These are phyloP conservation scores for Erythrophleum ivorense DNA, from an alignment of 331 rosid species.

Conservation along the genomic window DNA sequence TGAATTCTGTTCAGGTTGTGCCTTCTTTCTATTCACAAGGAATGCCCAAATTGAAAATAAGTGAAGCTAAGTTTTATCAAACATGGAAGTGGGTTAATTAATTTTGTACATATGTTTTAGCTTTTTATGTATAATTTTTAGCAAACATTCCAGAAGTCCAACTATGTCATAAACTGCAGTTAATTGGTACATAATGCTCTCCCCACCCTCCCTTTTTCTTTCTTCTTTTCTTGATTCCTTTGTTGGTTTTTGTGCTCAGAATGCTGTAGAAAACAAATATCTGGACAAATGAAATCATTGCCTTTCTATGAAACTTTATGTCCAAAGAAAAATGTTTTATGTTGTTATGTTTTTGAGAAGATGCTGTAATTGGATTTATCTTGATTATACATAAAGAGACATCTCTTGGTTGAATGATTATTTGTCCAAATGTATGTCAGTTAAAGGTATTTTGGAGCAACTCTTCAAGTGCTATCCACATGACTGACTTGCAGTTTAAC, in stretches of 20 bases:
- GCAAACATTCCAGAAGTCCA: not conserved
- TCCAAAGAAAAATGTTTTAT: not conserved
- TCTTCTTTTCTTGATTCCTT: not conserved
- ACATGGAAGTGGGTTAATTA: slow-evolving; percentile 9
- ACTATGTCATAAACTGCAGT: slow-evolving; percentile 16
- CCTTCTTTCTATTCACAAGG: slow-evolving; percentile 15
- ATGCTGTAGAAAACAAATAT: slow-evolving; percentile 5
- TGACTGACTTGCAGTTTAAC: not conserved
- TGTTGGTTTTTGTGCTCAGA: not conserved
- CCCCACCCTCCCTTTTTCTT: not conserved
- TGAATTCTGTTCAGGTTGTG: slow-evolving; percentile 12
- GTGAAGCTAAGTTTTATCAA: slow-evolving; percentile 16
- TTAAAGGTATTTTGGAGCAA: slow-evolving; percentile 18
- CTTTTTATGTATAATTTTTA: not conserved
- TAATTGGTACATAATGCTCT: slow-evolving; percentile 20
- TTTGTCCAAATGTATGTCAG: not conserved
- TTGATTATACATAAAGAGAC: not conserved
- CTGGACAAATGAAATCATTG: slow-evolving; percentile 13
- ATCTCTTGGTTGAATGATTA: not conserved
- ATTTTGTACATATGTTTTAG: not conserved
- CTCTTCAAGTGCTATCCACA: not conserved
- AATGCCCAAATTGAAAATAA: not conserved
- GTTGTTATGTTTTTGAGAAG: not conserved
- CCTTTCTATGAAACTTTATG: slow-evolving; percentile 12
- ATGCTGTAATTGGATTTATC: not conserved